A percentile compares a stretch with the other conserved stretches of the same genome.
phyloP scores from a whole-genome alignment of 306 rosid species.

The Ammopiptanthus mongolicus region DNA sequence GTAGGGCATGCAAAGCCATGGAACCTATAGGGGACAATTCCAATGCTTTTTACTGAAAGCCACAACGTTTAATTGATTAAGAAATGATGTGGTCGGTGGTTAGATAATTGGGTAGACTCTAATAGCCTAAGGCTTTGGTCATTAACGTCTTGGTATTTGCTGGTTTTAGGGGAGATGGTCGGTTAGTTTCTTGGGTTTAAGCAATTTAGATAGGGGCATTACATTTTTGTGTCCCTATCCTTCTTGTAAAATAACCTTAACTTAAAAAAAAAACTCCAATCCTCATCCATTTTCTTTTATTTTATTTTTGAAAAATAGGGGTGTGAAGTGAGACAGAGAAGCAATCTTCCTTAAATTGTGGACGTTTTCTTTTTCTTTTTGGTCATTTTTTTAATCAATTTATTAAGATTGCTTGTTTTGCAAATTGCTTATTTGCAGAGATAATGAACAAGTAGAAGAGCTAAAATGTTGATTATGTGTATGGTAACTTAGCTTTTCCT shows the following conservation, averaged over 20 bases:
- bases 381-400: background rate
- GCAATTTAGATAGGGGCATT: background rate
- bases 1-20: slow-evolving; percentile 14
- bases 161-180: slow-evolving; percentile 77
- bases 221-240: slow-evolving; percentile 21
- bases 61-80: slow-evolving; percentile 35
- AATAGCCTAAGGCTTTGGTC: slow-evolving; percentile 15
- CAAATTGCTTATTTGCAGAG: background rate
- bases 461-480: background rate
- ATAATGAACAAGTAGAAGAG: background rate
- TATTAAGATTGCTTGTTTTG: background rate
- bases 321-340: background rate
- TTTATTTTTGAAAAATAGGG: background rate
- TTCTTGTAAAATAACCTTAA: background rate
- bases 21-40: slow-evolving; percentile 37
- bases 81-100: slow-evolving; percentile 55
- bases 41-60: slow-evolving; percentile 55
- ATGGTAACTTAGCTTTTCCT: background rate
- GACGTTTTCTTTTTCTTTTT: background rate
- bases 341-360: slow-evolving; percentile 14
- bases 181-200: slow-evolving; percentile 55
- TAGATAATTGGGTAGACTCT: slow-evolving; percentile 26
- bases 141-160: slow-evolving; percentile 33
- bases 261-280: background rate
- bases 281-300: background rate